Conservation (phyloP, 2,329 filamentous ascomycete species). For the Fusarium equiseti region DNA sequence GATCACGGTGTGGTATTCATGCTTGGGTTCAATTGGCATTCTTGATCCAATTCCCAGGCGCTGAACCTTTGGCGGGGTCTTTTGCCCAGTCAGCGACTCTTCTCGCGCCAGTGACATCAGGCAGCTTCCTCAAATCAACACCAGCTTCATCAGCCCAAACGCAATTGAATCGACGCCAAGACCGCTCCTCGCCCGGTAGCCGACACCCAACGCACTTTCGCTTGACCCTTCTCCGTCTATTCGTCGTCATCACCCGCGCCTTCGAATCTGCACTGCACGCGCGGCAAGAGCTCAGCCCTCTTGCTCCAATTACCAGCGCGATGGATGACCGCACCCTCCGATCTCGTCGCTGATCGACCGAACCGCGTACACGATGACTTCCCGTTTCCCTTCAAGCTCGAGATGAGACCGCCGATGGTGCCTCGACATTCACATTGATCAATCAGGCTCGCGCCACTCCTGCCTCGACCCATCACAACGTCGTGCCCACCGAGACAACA, state of each 20-base stretch:
- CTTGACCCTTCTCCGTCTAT: background rate
- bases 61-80: background rate
- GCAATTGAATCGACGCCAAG: background rate
- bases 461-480: no score
- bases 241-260: background rate
- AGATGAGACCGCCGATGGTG: no score
- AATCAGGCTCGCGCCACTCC: no score
- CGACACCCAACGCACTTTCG: background rate
- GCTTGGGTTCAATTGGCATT: background rate
- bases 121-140: background rate
- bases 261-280: background rate
- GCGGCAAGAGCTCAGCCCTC: slow-evolving; percentile 1
- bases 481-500: no score
- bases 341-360: background rate
- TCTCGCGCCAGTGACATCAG: background rate
- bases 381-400: no score
- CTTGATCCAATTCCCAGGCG: background rate
- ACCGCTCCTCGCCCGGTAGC: background rate
- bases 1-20: background rate
- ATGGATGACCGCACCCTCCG: slow-evolving; percentile 8
- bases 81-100: background rate
- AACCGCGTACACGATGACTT: background rate
- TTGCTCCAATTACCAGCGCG: background rate
- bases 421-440: no score
- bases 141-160: background rate